These are phyloP conservation scores for Scheffersomyces lignicola DNA, from an alignment of 1,139 yeast genomes.

Conservation along the genomic window DNA sequence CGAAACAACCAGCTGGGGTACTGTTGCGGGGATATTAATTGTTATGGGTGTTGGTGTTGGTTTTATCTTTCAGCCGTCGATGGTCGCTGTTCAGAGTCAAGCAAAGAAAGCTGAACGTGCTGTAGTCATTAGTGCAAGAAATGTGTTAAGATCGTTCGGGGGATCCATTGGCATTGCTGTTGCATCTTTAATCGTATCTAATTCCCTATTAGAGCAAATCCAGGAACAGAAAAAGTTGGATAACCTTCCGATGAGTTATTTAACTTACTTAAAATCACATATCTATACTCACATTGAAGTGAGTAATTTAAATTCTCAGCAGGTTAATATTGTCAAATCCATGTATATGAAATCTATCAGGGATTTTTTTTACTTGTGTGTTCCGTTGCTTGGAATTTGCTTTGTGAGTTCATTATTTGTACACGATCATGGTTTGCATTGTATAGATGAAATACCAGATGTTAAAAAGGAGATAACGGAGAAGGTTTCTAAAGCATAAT, in stretches of 20 bases:
- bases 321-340: conserved; percentile 23
- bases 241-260: conserved; percentile 17
- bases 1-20: conserved; percentile 27
- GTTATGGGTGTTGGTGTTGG: conserved; percentile 52
- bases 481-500: not conserved
- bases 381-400: conserved; percentile 46
- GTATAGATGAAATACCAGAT: conserved; percentile 35
- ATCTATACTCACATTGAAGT: conserved; percentile 34
- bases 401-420: conserved; percentile 34
- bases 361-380: conserved; percentile 39
- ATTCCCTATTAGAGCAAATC: conserved; percentile 30
- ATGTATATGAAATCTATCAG: conserved; percentile 40
- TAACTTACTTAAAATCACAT: conserved; percentile 23
- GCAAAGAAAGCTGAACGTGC: conserved; percentile 50
- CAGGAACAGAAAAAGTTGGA: conserved; percentile 9
- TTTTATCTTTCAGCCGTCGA: conserved; percentile 53
- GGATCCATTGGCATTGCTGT: conserved; percentile 54
- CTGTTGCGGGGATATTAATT: conserved; percentile 32
- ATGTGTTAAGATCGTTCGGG: conserved; percentile 53
- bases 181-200: conserved; percentile 42
- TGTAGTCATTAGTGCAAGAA: conserved; percentile 52
- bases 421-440: conserved; percentile 42
- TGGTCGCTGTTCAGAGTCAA: conserved; percentile 53
- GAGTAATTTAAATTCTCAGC: conserved; percentile 21
- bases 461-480: conserved; percentile 5